phyloP scores from a whole-genome alignment of 495 filamentous ascomycete genomes.

The Lentithecium fluviatile region DNA sequence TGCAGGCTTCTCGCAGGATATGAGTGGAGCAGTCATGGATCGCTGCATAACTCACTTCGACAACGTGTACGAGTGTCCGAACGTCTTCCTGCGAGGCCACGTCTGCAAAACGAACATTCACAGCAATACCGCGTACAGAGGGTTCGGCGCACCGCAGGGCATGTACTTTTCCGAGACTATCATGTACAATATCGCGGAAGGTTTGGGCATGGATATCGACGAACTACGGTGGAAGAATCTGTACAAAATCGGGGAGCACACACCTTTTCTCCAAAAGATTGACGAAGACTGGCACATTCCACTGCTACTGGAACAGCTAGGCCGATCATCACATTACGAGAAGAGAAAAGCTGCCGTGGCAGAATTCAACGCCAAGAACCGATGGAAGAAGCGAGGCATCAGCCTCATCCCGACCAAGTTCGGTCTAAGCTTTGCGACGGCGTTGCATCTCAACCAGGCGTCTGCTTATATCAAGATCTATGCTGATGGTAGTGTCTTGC shows the following conservation, averaged over 20 bases:
- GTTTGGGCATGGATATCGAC: constrained; percentile 42
- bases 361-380: constrained; percentile 43
- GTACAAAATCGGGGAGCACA: constrained; percentile 44
- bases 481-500: constrained; percentile 45
- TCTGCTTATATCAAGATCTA: constrained; percentile 46
- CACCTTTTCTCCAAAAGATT: constrained; percentile 45
- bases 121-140: constrained; percentile 48
- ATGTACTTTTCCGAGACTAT: constrained; percentile 46
- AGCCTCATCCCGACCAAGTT: constrained; percentile 47
- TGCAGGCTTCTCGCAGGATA: constrained; percentile 44
- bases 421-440: constrained; percentile 47
- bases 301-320: constrained; percentile 39
- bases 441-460: constrained; percentile 47
- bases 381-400: constrained; percentile 48
- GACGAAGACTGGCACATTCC: constrained; percentile 48
- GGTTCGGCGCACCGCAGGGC: constrained; percentile 47
- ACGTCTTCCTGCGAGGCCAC: constrained; percentile 45
- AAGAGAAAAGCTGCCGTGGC: constrained; percentile 39
- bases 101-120: constrained; percentile 48
- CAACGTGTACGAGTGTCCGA: constrained; percentile 45
- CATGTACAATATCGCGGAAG: constrained; percentile 46
- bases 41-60: constrained; percentile 46
- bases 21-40: constrained; percentile 48
- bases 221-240: constrained; percentile 45
- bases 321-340: constrained; percentile 41